phyloP scores from a whole-genome alignment of 306 rosid genomes.

The Hylodesmum podocarpum region DNA sequence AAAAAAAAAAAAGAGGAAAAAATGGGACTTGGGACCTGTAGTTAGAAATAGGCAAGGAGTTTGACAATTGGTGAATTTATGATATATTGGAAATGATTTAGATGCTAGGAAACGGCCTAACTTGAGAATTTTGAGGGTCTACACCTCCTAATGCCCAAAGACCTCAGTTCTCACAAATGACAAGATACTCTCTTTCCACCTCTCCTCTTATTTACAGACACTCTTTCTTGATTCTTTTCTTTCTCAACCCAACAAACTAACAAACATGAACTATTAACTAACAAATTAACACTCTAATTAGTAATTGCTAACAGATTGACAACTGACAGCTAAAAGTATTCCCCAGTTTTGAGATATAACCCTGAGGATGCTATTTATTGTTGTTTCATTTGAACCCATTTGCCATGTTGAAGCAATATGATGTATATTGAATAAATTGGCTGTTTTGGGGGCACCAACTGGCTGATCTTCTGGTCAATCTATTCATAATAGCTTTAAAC shows the following conservation, averaged over 20 bases:
- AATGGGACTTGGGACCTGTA: not conserved
- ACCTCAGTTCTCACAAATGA: not conserved
- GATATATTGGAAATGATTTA: not conserved
- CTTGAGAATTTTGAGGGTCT: not conserved
- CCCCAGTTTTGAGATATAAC: not conserved
- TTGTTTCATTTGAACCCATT: constrained; percentile 1
- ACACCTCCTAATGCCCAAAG: not conserved
- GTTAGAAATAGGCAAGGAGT: not conserved
- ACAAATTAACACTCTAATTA: not conserved
- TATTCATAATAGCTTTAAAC: constrained; percentile 11
- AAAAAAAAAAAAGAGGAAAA: too few relatives aligned
- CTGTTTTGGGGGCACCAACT: not conserved
- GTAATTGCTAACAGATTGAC: not conserved
- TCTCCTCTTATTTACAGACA: not conserved
- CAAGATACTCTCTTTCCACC: not conserved
- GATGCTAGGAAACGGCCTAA: not conserved
- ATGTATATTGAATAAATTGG: constrained; percentile 10
- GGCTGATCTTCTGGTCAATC: not conserved
- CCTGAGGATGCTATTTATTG: not conserved
- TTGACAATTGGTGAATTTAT: not conserved
- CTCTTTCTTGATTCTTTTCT: not conserved
- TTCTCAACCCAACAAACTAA: not conserved
- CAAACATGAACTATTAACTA: not conserved
- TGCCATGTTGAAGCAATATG: not conserved
- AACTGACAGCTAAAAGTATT: not conserved